Conservation (phyloP, 2,329 filamentous ascomycete genomes). For the Sordariomycetes sp. region DNA sequence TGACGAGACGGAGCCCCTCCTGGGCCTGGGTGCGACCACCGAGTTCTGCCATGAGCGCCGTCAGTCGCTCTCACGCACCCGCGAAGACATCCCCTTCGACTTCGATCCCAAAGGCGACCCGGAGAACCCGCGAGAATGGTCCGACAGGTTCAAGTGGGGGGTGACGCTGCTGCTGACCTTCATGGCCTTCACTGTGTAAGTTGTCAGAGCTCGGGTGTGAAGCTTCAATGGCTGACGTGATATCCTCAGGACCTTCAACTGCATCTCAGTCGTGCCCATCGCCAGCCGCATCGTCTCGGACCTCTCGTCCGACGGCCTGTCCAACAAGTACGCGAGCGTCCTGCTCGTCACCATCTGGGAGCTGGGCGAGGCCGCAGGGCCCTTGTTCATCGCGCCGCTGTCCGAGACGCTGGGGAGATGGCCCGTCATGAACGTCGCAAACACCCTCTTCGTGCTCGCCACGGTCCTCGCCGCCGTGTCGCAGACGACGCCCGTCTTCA, state of each 20-base stretch:
- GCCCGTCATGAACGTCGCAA: constrained; percentile 43
- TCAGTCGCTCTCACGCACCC: not conserved
- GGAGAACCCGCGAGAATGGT: constrained; percentile 45
- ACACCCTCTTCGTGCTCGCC: constrained; percentile 38
- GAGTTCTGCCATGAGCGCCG: not conserved
- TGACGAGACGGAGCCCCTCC: constrained; percentile 3
- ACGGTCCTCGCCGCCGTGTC: constrained; percentile 37
- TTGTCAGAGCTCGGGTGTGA: not conserved
- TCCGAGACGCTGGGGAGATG: constrained; percentile 52
- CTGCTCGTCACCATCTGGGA: constrained; percentile 66
- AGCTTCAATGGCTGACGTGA: not conserved
- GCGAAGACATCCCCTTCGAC: not conserved
- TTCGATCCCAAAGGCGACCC: constrained; percentile 6
- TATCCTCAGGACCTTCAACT: constrained; percentile 41
- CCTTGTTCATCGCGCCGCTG: constrained; percentile 51
- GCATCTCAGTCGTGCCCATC: constrained; percentile 45
- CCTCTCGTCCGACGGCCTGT: constrained; percentile 17
- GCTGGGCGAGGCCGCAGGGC: constrained; percentile 54
- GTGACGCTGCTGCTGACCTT: constrained; percentile 42
- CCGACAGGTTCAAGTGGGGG: constrained; percentile 38
- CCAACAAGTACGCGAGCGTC: constrained; percentile 37
- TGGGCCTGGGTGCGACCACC: not conserved
- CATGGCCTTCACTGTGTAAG: constrained; percentile 48
- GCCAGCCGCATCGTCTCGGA: constrained; percentile 41
- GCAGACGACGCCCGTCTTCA: constrained; percentile 34